A percentile compares a stretch with the other conserved stretches of the same genome.
Evolutionary conservation across 805 yeast species (phyloP).

Genomic region (Vanderwaltozyma polyspora): DNA sequence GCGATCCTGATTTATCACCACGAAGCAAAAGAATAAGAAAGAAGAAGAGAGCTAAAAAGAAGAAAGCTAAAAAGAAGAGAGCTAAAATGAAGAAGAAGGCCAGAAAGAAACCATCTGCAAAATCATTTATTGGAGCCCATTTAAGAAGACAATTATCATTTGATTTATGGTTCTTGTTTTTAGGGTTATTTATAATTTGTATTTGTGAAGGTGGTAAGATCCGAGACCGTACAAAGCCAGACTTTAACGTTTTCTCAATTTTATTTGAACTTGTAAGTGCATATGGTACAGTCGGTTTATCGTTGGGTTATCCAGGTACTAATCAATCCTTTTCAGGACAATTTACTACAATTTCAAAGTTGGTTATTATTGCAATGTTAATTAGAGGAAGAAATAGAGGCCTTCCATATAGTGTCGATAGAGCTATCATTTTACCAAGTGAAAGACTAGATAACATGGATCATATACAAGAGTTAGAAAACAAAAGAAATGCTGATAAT

Average conservation of each 20-base stretch:
- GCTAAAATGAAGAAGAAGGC: conserved; percentile 10
- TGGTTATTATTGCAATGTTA: conserved; percentile 81
- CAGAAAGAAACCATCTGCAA: conserved; percentile 7
- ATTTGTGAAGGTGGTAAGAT: conserved; percentile 70
- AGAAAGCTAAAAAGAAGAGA: conserved; percentile 12
- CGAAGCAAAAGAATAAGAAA: no score
- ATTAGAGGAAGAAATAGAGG: conserved; percentile 96
- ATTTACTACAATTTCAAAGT: conserved; percentile 62
- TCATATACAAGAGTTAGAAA: conserved; percentile 35
- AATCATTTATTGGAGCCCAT: conserved; percentile 72
- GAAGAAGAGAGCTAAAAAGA: conserved; percentile 10
- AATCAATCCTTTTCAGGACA: conserved; percentile 63
- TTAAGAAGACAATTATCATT: conserved; percentile 84
- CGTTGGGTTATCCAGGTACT: conserved; percentile 66
- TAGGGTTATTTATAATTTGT: conserved; percentile 78
- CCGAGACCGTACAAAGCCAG: conserved; percentile 30
- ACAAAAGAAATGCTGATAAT: background rate
- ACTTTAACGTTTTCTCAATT: conserved; percentile 58
- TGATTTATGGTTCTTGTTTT: conserved; percentile 86
- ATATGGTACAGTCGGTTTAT: conserved; percentile 91
- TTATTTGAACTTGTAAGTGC: conserved; percentile 89
- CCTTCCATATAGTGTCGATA: conserved; percentile 80
- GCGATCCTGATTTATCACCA: no score
- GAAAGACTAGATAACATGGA: conserved; percentile 54
- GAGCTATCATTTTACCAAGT: conserved; percentile 83